Evolutionary conservation across 2,329 filamentous ascomycete genomes (phyloP).

Genomic region (Clarireedia homoeocarpa): DNA sequence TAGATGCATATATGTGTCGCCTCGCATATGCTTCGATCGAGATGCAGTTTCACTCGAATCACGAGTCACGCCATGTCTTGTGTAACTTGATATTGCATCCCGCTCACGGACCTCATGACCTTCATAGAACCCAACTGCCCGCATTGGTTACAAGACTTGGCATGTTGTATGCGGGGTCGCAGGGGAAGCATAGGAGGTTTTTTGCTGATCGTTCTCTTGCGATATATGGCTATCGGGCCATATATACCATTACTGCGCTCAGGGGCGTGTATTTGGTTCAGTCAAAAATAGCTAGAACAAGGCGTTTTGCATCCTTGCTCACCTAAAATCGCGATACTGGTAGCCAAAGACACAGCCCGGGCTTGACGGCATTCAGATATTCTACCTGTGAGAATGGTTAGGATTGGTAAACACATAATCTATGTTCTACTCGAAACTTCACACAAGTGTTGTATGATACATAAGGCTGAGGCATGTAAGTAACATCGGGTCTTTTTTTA

Average conservation of each 20-base stretch:
- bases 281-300: too few relatives aligned
- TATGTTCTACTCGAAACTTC: neutral
- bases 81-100: neutral
- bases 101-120: neutral
- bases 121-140: neutral
- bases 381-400: neutral
- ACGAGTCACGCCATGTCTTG: neutral
- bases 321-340: too few relatives aligned
- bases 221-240: too few relatives aligned
- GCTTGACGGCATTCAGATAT: neutral
- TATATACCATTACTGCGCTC: too few relatives aligned
- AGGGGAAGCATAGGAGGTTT: neutral
- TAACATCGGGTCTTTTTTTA: neutral
- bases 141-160: neutral
- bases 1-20: neutral
- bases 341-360: too few relatives aligned
- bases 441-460: neutral
- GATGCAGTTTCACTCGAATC: neutral
- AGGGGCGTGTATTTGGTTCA: too few relatives aligned
- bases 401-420: neutral
- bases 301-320: too few relatives aligned
- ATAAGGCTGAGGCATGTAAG: neutral
- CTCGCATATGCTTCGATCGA: neutral
- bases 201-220: neutral
- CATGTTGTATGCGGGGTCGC: constrained; percentile 1